A percentile compares a stretch with the other conserved stretches of the same genome.
Conservation (phyloP, 192 early-diverging fungal species). For the Spizellomyces sp. region DNA sequence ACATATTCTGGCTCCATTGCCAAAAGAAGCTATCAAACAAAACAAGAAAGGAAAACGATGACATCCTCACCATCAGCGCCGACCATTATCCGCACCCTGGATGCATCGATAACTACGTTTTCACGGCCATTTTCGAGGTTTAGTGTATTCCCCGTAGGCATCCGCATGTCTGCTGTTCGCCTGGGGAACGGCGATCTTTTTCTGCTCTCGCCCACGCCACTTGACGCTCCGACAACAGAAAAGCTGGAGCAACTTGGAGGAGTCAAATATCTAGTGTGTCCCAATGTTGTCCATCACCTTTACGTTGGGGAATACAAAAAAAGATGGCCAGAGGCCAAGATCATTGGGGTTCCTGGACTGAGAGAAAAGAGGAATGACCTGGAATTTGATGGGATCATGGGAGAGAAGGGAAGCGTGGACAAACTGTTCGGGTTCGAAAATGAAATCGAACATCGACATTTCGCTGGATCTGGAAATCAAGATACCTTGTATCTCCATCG, state of each 20-base stretch:
- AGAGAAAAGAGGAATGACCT: conserved; percentile 14
- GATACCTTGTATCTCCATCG: conserved; percentile 21
- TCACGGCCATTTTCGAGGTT: conserved; percentile 18
- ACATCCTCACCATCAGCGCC: not conserved
- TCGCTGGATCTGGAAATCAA: conserved; percentile 19
- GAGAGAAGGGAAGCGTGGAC: conserved; percentile 5
- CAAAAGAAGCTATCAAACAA: too few relatives aligned
- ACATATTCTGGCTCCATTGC: too few relatives aligned
- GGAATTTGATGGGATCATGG: conserved; percentile 9
- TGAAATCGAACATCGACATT: conserved; percentile 17
- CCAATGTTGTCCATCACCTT: conserved; percentile 30
- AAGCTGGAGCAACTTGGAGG: conserved; percentile 2
- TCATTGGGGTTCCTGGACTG: conserved; percentile 27
- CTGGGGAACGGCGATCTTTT: conserved; percentile 14
- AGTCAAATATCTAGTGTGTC: conserved; percentile 20
- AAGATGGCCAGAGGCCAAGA: conserved; percentile 19
- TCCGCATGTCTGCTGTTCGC: conserved; percentile 24
- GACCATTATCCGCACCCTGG: conserved; percentile 12
- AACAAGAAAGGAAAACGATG: not conserved
- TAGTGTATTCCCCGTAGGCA: conserved; percentile 16
- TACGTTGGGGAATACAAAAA: conserved; percentile 18
- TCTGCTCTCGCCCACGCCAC: conserved; percentile 8
- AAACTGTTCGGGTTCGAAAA: conserved; percentile 14
- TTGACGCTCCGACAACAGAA: conserved; percentile 9
- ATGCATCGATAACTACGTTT: conserved; percentile 7